Evolutionary conservation across 2,329 filamentous ascomycete species (phyloP), one percentile per base, ranked within the genome.

Genomic region (Endothia cerciana): DNA sequence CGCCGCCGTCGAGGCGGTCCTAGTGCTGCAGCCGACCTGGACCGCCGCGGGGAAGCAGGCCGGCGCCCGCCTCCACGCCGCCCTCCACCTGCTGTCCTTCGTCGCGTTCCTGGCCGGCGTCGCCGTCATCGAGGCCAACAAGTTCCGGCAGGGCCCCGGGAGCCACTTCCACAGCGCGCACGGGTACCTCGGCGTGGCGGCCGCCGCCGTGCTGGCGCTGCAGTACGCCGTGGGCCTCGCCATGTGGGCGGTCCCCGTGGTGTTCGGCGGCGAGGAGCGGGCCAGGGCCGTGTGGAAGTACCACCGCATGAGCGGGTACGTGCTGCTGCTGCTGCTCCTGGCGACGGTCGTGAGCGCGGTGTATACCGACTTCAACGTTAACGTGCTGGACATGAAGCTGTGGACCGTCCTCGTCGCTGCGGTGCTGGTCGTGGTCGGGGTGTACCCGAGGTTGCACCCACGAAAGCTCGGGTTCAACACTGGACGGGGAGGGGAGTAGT

Each of bases 231-330:
- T 98, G 10, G 95, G 94, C n/a, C 82, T 94, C 62, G 80, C 87
- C 51, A 92, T 92, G 55, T 58, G 55, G 55, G 55, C 4, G 90
- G 92, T 70, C 83, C 90, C 64, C 7, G 75, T 89, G 13, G 71
- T 91, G 1, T 95, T 90, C 0, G 85, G 97, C 38, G 94, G 95
- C 19, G 89, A 92, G 33, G 88, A 88, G 3, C 11, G 55, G 10
- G 94, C 93, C 25, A 96, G 94, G 83, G 83, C 83, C 30, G 77
- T 97, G 51, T 98, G 94, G 84, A 97, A 97, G 79, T 97, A 94
- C 73, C 95, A 98, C 77, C 87, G 94, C 38, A 79, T 85, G 63
- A 85, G 83, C 28, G 95, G 94, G 2, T 98, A 99, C 75, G 70
- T 87, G 8, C 17, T 94, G 66, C 79, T 94, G 63, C 73, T 89